phyloP scores from a whole-genome alignment of 2,329 filamentous ascomycete genomes.

The Calonectria pseudoreteaudii region DNA sequence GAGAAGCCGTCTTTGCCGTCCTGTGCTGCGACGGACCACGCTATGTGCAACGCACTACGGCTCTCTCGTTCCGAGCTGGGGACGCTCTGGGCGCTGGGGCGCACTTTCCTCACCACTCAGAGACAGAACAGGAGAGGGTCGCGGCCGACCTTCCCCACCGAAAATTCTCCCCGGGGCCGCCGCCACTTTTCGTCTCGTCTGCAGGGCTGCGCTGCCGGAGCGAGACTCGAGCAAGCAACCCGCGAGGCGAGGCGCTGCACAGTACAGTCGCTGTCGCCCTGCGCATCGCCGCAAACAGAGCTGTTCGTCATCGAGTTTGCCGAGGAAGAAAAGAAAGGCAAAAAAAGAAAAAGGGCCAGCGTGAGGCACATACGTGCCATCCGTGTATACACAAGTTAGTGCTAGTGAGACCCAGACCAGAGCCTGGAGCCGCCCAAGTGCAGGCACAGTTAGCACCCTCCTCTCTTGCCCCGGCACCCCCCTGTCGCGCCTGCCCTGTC shows the following conservation, averaged over 20 bases:
- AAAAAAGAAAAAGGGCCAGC: background rate
- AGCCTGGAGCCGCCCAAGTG: background rate
- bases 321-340: background rate
- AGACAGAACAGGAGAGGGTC: background rate
- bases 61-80: conserved; percentile 40
- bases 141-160: conserved; percentile 24
- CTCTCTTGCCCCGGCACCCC: background rate
- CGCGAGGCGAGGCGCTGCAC: background rate
- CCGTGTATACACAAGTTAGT: background rate
- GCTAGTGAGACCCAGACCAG: background rate
- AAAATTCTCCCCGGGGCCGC: conserved; percentile 37
- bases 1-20: conserved; percentile 43
- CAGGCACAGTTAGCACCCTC: background rate
- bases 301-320: background rate
- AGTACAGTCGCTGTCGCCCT: background rate
- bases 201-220: background rate
- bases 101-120: conserved; percentile 9
- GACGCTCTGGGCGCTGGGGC: conserved; percentile 8
- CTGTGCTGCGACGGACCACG: conserved; percentile 22
- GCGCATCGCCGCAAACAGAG: background rate
- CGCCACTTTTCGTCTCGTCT: conserved; percentile 18
- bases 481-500: conserved; percentile 12
- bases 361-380: background rate
- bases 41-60: conserved; percentile 36
- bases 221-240: background rate